phyloP scores from a whole-genome alignment of 1,139 yeast species.

The Blastobotrys raffinosifermentans region DNA sequence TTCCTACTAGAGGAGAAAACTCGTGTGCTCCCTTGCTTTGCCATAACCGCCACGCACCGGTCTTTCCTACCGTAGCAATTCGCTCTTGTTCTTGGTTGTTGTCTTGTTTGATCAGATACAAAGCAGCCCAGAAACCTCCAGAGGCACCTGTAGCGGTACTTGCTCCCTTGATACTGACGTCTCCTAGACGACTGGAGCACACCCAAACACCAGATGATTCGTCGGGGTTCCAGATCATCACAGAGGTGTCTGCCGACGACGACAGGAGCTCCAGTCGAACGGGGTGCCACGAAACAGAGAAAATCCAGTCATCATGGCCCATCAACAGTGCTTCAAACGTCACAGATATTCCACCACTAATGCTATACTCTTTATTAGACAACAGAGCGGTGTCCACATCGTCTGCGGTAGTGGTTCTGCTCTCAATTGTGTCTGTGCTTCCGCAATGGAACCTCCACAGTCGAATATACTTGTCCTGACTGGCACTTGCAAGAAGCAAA shows the following conservation, averaged over 20 bases:
- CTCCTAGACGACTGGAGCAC: constrained; percentile 77
- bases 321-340: constrained; percentile 87
- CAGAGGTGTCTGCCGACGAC: constrained; percentile 87
- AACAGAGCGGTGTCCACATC: constrained; percentile 18
- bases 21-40: too few relatives aligned
- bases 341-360: constrained; percentile 43
- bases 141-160: constrained; percentile 97
- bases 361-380: constrained; percentile 26
- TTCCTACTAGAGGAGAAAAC: constrained; percentile 56
- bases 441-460: constrained; percentile 70
- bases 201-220: constrained; percentile 85
- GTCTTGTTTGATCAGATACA: constrained; percentile 57
- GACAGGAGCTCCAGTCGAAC: constrained; percentile 59
- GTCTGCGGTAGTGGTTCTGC: constrained; percentile 17
- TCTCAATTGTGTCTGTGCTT: constrained; percentile 29
- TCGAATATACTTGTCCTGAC: constrained; percentile 85
- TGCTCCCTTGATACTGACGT: constrained; percentile 91
- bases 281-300: constrained; percentile 79
- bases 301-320: constrained; percentile 99
- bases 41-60: constrained; percentile 91
- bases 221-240: constrained; percentile 97
- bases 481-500: constrained; percentile 71
- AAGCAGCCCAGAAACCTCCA: constrained; percentile 92
- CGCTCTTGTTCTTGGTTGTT: too few relatives aligned
- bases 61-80: constrained; percentile 76